Evolutionary conservation across 164 flowering plant species (phyloP).

Genomic region (Aristolochia contorta): DNA sequence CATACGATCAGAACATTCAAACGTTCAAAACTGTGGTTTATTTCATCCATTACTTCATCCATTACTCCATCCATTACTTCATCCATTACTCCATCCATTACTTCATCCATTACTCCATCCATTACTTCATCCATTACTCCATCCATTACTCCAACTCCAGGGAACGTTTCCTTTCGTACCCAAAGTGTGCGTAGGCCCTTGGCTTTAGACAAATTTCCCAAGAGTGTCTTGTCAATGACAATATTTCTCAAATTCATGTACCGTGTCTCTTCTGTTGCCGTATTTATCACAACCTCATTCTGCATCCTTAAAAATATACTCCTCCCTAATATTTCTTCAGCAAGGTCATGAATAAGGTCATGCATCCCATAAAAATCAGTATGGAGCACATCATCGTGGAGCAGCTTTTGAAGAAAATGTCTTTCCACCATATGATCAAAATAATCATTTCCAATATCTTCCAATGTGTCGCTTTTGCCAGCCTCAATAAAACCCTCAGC

Average conservation of each 20-base stretch:
- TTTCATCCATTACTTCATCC: too few relatives aligned
- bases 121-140: neutral
- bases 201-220: too few relatives aligned
- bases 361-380: neutral
- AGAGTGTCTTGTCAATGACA: too few relatives aligned
- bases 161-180: too few relatives aligned
- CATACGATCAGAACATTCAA: constrained; percentile 5
- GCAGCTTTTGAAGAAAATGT: neutral
- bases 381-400: neutral
- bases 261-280: too few relatives aligned
- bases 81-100: too few relatives aligned
- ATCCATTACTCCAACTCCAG: neutral
- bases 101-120: too few relatives aligned
- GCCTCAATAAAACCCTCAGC: too few relatives aligned
- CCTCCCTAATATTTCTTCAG: neutral
- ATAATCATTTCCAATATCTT: constrained; percentile 2
- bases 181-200: neutral
- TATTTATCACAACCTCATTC: neutral
- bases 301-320: neutral
- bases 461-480: neutral
- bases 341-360: too few relatives aligned
- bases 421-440: constrained; percentile 3
- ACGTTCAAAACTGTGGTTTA: neutral
- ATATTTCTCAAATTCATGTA: too few relatives aligned
- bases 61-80: too few relatives aligned